phyloP scores from a whole-genome alignment of 345 rosid species.

The Ceriops decandra region DNA sequence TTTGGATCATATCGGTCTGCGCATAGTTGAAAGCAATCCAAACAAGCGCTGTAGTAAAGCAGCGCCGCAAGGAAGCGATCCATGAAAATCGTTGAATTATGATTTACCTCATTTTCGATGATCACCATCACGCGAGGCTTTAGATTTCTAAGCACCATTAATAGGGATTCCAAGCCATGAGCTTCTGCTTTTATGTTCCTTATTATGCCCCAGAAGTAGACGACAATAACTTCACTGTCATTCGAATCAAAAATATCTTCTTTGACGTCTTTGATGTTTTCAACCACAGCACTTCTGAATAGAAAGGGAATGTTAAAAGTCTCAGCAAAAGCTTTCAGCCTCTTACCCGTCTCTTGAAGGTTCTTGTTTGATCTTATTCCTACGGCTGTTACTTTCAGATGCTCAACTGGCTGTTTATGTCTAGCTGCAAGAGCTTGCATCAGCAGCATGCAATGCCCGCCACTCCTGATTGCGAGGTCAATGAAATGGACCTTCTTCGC shows the following conservation, averaged over 20 bases:
- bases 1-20: background rate
- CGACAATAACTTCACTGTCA: constrained; percentile 32
- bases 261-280: constrained; percentile 33
- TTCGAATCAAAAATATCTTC: constrained; percentile 34
- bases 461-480: constrained; percentile 33
- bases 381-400: constrained; percentile 43
- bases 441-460: constrained; percentile 42
- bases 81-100: constrained; percentile 38
- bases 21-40: constrained; percentile 28
- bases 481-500: constrained; percentile 43
- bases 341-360: constrained; percentile 35
- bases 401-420: constrained; percentile 29
- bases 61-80: constrained; percentile 43
- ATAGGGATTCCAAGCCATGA: constrained; percentile 31
- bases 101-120: constrained; percentile 40
- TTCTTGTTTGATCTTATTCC: constrained; percentile 20
- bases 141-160: constrained; percentile 32
- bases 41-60: constrained; percentile 32
- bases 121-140: constrained; percentile 41
- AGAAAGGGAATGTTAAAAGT: constrained; percentile 36
- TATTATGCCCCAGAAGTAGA: constrained; percentile 19
- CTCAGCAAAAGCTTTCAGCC: constrained; percentile 37
- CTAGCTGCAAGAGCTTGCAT: constrained; percentile 48
- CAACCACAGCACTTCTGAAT: constrained; percentile 33
- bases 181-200: constrained; percentile 26